Percentiles rank a stretch among this genome's conserved stretches.
Conservation (phyloP, 257 asterid species). For the Ajuga chamaepitys region DNA sequence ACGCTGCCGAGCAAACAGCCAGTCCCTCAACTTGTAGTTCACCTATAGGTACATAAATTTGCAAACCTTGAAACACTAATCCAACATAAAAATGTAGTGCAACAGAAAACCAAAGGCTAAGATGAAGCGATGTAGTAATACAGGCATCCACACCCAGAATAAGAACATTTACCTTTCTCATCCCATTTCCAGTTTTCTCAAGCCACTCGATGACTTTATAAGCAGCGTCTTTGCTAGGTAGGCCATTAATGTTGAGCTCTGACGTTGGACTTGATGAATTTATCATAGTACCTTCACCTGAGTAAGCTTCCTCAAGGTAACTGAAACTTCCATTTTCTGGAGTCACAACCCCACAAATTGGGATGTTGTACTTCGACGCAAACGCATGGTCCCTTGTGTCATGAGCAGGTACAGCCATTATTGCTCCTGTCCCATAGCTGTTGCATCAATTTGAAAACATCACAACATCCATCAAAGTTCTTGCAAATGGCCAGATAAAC, state of each 20-base stretch:
- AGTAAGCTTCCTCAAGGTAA: slow-evolving; percentile 47
- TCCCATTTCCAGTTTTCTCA: slow-evolving; percentile 69
- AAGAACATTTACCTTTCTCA: slow-evolving; percentile 52
- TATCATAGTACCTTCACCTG: slow-evolving; percentile 77
- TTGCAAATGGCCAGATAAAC: not conserved
- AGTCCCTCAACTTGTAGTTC: slow-evolving; percentile 87
- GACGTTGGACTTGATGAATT: slow-evolving; percentile 68
- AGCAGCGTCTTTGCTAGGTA: slow-evolving; percentile 68
- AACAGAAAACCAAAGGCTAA: slow-evolving; percentile 7
- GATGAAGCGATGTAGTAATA: not conserved
- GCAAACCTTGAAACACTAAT: not conserved
- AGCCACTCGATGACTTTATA: slow-evolving; percentile 79
- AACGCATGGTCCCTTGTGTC: slow-evolving; percentile 95
- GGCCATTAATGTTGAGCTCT: slow-evolving; percentile 80
- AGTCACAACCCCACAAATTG: slow-evolving; percentile 65
- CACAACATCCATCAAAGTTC: slow-evolving; percentile 12
- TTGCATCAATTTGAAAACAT: slow-evolving; percentile 16
- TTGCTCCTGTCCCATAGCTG: slow-evolving; percentile 99
- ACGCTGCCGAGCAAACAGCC: slow-evolving; percentile 98
- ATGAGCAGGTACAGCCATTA: slow-evolving; percentile 99
- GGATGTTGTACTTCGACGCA: slow-evolving; percentile 73
- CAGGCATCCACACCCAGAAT: not conserved
- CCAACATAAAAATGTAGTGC: not conserved
- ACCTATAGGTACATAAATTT: slow-evolving; percentile 43
- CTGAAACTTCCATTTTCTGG: slow-evolving; percentile 51